phyloP scores from a whole-genome alignment of 495 filamentous ascomycete genomes.

The Penicillium alfredii region DNA sequence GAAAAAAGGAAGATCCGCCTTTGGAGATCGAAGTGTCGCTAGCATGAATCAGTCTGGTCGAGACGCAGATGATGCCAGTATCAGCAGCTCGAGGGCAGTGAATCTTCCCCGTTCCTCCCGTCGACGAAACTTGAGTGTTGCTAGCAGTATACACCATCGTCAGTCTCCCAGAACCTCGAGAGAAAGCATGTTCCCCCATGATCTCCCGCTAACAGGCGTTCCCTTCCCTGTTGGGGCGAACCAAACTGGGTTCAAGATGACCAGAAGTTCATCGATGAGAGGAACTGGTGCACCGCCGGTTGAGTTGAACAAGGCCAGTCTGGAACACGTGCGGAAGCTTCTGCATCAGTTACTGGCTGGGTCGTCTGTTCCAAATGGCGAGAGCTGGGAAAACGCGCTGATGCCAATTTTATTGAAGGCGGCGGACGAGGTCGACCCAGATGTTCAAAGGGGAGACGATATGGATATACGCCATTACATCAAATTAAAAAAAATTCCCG shows the following conservation, averaged over 20 bases:
- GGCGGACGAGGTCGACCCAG: conserved; percentile 90
- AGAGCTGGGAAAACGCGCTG: conserved; percentile 84
- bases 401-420: conserved; percentile 87
- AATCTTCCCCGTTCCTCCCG: conserved; percentile 51
- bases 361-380: conserved; percentile 59
- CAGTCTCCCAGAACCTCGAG: conserved; percentile 57
- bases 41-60: conserved; percentile 57
- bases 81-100: conserved; percentile 52
- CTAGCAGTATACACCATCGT: conserved; percentile 62
- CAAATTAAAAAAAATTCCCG: conserved; percentile 93
- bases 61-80: conserved; percentile 53
- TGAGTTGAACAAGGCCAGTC: conserved; percentile 78
- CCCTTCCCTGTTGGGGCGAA: conserved; percentile 15
- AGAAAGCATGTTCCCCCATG: conserved; percentile 34
- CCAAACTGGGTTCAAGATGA: conserved; percentile 52
- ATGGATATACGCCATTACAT: conserved; percentile 99
- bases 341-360: conserved; percentile 78
- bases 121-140: conserved; percentile 69
- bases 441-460: conserved; percentile 81
- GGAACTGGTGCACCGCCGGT: conserved; percentile 66
- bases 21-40: conserved; percentile 62
- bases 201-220: conserved; percentile 15
- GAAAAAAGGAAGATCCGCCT: conserved; percentile 65
- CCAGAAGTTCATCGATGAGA: conserved; percentile 78
- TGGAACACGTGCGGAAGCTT: conserved; percentile 81